A percentile compares a stretch with the other conserved stretches of the same genome.
Evolutionary conservation across 441 rosid species (phyloP).

Genomic region (Pelargonium myrrhifolium): DNA sequence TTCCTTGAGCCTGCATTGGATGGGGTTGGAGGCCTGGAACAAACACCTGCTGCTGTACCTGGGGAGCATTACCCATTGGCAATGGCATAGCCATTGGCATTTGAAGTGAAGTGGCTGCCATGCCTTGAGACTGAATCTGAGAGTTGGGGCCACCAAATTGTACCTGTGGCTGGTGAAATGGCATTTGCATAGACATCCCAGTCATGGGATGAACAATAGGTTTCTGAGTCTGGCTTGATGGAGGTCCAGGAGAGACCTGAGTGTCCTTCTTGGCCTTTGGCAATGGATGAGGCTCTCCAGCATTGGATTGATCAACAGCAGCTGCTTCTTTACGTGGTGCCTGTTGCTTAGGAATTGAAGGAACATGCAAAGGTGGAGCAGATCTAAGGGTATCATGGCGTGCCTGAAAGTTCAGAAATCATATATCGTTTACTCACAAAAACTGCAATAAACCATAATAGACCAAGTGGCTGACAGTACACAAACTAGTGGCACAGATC

Average conservation of each 20-base stretch:
- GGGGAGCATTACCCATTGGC: slow-evolving; percentile 63
- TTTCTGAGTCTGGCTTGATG: slow-evolving; percentile 52
- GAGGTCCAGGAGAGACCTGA: slow-evolving; percentile 41
- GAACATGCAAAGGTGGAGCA: slow-evolving; percentile 49
- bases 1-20: slow-evolving; percentile 71
- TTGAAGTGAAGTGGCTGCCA: slow-evolving; percentile 54
- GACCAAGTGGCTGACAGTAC: background rate
- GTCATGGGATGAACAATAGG: slow-evolving; percentile 44
- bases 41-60: slow-evolving; percentile 68
- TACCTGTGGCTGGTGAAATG: slow-evolving; percentile 62
- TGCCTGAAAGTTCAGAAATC: slow-evolving; percentile 44
- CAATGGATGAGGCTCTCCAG: slow-evolving; percentile 40
- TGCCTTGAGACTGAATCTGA: slow-evolving; percentile 67
- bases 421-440: background rate
- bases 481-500: background rate
- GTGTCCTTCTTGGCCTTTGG: slow-evolving; percentile 50
- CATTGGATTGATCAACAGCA: slow-evolving; percentile 34
- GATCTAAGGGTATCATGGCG: slow-evolving; percentile 49
- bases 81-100: slow-evolving; percentile 64
- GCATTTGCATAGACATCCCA: slow-evolving; percentile 61
- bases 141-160: slow-evolving; percentile 70
- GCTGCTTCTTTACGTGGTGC: slow-evolving; percentile 42
- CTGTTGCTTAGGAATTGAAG: slow-evolving; percentile 49
- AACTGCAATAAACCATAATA: background rate
- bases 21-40: slow-evolving; percentile 73